Evolutionary conservation across 2,329 filamentous ascomycete species (phyloP).

Genomic region (Aureobasidium sp.): DNA sequence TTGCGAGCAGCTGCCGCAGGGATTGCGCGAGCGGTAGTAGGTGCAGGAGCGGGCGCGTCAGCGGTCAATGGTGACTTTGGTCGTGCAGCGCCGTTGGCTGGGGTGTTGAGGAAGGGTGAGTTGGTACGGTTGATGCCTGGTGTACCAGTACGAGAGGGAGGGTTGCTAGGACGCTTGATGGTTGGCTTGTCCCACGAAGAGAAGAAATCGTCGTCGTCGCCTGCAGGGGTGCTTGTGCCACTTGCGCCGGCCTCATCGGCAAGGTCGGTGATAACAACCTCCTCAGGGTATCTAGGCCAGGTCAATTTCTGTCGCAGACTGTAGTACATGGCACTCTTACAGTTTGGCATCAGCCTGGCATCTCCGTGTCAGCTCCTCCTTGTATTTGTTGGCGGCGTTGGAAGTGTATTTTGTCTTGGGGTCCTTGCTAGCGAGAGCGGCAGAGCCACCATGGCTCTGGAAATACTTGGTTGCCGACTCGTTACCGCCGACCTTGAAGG

Average conservation of each 20-base stretch:
- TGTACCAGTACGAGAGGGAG: constrained; percentile 80
- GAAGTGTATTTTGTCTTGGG: constrained; percentile 95
- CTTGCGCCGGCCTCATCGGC: constrained; percentile 51
- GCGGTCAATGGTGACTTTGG: constrained; percentile 70
- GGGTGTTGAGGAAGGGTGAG: constrained; percentile 81
- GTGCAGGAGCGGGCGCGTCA: constrained; percentile 40
- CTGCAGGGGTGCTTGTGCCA: constrained; percentile 65
- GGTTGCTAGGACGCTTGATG: constrained; percentile 93
- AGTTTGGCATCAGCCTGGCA: constrained; percentile 75
- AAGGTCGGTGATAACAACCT: constrained; percentile 76
- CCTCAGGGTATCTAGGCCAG: constrained; percentile 61
- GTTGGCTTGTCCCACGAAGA: constrained; percentile 98
- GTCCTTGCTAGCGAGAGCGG: constrained; percentile 92
- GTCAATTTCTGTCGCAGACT: neutral
- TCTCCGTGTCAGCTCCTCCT: constrained; percentile 85
- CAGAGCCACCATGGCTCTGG: constrained; percentile 89
- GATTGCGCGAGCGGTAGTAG: constrained; percentile 62
- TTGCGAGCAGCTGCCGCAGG: constrained; percentile 76
- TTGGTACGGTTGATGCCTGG: constrained; percentile 66
- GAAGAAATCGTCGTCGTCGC: constrained; percentile 90
- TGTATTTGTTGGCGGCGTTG: constrained; percentile 90
- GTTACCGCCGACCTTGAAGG: constrained; percentile 98
- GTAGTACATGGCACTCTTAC: constrained; percentile 42
- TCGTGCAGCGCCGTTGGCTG: constrained; percentile 54
- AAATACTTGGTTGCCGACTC: constrained; percentile 98